Evolutionary conservation across 441 rosid species (phyloP).

Genomic region (Gossypium davidsonii): DNA sequence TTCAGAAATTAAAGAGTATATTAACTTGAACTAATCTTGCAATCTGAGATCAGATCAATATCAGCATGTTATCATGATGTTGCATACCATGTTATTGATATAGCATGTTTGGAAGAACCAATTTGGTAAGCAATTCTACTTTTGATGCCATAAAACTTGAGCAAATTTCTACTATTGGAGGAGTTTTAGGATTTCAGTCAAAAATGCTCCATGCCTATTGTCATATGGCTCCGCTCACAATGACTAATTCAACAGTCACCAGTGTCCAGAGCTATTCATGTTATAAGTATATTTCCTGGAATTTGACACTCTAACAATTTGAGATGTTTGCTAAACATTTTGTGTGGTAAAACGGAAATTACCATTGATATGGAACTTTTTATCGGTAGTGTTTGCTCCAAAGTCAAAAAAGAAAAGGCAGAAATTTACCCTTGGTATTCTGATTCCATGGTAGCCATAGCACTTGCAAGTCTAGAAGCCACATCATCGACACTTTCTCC

Average conservation of each 20-base stretch:
- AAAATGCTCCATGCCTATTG: not conserved
- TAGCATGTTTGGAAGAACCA: not conserved
- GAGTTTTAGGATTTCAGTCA: not conserved
- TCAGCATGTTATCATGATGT: not conserved
- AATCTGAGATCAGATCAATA: not conserved
- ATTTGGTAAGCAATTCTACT: not conserved
- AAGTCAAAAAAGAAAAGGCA: not conserved
- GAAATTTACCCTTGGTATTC: slow-evolving; percentile 55
- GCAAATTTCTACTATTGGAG: not conserved
- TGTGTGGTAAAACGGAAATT: not conserved
- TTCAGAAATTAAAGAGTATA: not conserved
- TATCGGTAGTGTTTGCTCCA: not conserved
- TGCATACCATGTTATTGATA: not conserved
- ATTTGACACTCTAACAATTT: not conserved
- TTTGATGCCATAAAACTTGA: not conserved
- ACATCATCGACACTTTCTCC: slow-evolving; percentile 92
- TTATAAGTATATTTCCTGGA: not conserved
- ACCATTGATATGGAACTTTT: not conserved
- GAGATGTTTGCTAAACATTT: not conserved
- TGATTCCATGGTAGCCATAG: slow-evolving; percentile 49
- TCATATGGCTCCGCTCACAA: not conserved
- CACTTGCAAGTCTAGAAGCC: slow-evolving; percentile 57
- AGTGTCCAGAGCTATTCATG: not conserved
- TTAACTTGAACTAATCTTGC: not conserved
- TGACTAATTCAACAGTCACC: not conserved